Evolutionary conservation across 768 basidiomycete genomes (phyloP).

Genomic region (Suillus decipiens): DNA sequence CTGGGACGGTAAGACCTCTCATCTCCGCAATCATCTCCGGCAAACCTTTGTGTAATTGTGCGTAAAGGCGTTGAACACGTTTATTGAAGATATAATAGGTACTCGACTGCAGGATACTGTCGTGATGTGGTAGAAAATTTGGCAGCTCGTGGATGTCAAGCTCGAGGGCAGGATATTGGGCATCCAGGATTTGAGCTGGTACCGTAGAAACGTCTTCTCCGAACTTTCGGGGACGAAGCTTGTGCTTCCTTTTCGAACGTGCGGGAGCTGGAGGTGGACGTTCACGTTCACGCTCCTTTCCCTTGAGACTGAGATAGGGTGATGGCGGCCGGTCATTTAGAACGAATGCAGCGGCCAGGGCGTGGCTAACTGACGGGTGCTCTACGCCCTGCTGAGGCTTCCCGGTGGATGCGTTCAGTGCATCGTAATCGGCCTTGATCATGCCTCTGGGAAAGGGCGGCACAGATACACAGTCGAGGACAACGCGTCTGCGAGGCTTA

Average conservation of each 20-base stretch:
- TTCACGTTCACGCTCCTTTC: constrained; percentile 23
- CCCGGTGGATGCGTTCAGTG: not conserved
- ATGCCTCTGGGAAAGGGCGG: constrained; percentile 25
- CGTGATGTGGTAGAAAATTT: not conserved
- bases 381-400: not conserved
- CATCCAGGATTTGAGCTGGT: constrained; percentile 13
- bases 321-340: not conserved
- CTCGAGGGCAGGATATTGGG: constrained; percentile 11
- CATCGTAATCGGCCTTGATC: constrained; percentile 23
- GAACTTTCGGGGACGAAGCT: not conserved
- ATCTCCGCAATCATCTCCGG: not conserved
- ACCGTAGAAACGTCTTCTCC: constrained; percentile 3
- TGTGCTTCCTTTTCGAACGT: not conserved
- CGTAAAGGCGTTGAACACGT: not conserved
- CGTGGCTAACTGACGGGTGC: not conserved
- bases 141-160: constrained; percentile 2
- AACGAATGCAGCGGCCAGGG: not conserved
- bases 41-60: not conserved
- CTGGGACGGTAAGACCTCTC: too few species aligned
- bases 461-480: constrained; percentile 22
- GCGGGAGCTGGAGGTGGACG: constrained; percentile 2
- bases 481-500: constrained; percentile 13
- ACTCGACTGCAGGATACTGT: not conserved
- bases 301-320: constrained; percentile 15
- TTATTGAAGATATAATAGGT: not conserved